Conservation (phyloP, 495 filamentous ascomycete genomes). For the Neurospora sp. region DNA sequence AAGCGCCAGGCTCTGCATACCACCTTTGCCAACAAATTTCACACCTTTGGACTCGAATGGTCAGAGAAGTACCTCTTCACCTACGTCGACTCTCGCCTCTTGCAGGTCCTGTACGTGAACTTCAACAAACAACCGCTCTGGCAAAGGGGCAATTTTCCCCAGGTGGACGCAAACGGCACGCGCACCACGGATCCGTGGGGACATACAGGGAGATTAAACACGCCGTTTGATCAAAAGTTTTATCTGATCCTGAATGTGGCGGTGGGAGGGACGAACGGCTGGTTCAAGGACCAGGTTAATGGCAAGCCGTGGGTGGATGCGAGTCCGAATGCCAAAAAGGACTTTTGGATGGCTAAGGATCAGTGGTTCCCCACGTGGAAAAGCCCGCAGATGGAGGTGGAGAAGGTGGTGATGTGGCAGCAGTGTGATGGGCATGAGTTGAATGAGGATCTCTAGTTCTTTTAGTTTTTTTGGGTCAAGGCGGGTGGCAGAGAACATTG, state of each 20-base stretch:
- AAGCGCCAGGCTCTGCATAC: conserved; percentile 69
- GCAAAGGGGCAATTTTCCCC: conserved; percentile 64
- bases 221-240: conserved; percentile 75
- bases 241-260: conserved; percentile 76
- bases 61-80: conserved; percentile 81
- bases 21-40: conserved; percentile 54
- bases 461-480: too few species aligned
- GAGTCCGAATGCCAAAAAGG: conserved; percentile 51
- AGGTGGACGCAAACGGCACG: conserved; percentile 56
- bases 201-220: conserved; percentile 47
- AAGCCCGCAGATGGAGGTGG: conserved; percentile 57
- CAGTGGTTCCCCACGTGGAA: conserved; percentile 72
- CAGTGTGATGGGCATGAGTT: conserved; percentile 48
- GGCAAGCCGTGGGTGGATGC: conserved; percentile 75
- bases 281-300: conserved; percentile 61
- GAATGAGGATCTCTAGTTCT: conserved; percentile 29
- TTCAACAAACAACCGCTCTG: conserved; percentile 63
- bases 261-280: conserved; percentile 76
- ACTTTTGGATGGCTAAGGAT: conserved; percentile 61
- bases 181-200: conserved; percentile 58
- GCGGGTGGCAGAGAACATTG: too few species aligned
- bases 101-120: conserved; percentile 71
- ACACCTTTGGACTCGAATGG: conserved; percentile 79
- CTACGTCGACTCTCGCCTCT: conserved; percentile 68
- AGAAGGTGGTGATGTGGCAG: conserved; percentile 72